Percentiles rank a stretch among this genome's conserved stretches.
These are phyloP conservation scores for Tricholoma flavovirens DNA, from an alignment of 768 basidiomycete species.

Conservation along the genomic window DNA sequence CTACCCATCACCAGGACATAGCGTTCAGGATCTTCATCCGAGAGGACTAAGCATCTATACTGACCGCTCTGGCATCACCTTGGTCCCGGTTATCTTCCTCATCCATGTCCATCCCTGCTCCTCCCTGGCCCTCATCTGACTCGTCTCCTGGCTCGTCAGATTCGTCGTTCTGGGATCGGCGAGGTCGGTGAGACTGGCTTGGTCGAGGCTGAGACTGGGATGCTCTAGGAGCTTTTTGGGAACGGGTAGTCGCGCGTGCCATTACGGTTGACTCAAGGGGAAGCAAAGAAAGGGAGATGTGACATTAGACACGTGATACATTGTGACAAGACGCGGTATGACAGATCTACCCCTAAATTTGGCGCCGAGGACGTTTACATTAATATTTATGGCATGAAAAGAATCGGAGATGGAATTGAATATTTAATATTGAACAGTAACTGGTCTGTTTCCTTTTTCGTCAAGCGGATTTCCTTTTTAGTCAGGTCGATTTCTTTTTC, in stretches of 20 bases:
- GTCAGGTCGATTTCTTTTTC: too few species aligned
- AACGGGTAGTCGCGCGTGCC: slow-evolving; percentile 32
- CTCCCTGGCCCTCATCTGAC: slow-evolving; percentile 28
- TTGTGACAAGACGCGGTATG: neutral
- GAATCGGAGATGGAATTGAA: too few species aligned
- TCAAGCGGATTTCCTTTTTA: too few species aligned
- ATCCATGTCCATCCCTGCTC: slow-evolving; percentile 27
- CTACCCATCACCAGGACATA: slow-evolving; percentile 29
- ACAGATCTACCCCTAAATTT: too few species aligned
- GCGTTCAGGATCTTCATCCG: neutral
- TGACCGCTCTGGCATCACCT: slow-evolving; percentile 13
- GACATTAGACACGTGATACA: neutral
- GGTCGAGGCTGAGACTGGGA: slow-evolving; percentile 32
- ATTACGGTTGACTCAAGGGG: slow-evolving; percentile 15
- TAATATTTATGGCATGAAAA: too few species aligned
- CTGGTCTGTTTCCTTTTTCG: too few species aligned
- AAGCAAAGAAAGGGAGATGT: neutral
- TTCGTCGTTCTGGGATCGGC: slow-evolving; percentile 22
- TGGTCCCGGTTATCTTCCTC: slow-evolving; percentile 22
- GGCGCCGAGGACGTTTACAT: too few species aligned
- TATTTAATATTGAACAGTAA: too few species aligned
- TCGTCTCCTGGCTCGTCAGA: slow-evolving; percentile 33
- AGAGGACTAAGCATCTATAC: neutral
- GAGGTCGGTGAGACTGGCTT: slow-evolving; percentile 31
- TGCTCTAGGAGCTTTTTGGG: slow-evolving; percentile 34